Evolutionary conservation across 208 protist species (phyloP).

Genomic region (Acanthamoeba culbertsoni): DNA sequence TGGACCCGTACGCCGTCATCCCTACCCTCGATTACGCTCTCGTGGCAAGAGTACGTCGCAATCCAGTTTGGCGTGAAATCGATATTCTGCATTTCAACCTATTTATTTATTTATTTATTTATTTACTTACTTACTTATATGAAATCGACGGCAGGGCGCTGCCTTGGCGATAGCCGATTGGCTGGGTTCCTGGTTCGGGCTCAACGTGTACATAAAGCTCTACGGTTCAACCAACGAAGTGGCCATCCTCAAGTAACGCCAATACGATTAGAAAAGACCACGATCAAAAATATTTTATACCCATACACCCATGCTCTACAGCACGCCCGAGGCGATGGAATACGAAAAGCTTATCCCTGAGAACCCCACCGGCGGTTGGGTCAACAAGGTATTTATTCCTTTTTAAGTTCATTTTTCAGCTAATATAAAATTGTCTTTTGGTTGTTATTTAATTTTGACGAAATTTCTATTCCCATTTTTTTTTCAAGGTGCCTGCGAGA

Average conservation of each 20-base stretch:
- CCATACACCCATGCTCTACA: background rate
- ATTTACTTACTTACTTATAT: too few relatives aligned
- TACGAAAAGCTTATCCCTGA: background rate
- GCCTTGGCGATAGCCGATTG: background rate
- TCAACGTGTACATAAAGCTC: background rate
- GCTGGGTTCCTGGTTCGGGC: conserved; percentile 1
- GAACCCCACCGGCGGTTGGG: background rate
- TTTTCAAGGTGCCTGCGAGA: background rate
- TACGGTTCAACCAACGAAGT: background rate
- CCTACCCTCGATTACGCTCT: background rate
- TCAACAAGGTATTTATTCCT: background rate
- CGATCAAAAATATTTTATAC: background rate
- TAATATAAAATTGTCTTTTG: too few relatives aligned
- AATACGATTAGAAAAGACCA: background rate
- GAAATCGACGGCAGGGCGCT: background rate
- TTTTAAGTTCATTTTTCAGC: background rate
- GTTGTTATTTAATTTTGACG: background rate
- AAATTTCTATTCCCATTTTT: background rate
- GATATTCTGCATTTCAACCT: background rate
- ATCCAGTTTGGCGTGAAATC: background rate
- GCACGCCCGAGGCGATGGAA: background rate
- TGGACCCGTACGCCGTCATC: background rate
- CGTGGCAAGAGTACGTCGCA: background rate
- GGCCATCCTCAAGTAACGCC: background rate
- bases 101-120: background rate